phyloP scores from a whole-genome alignment of 306 rosid species.

The Clitoria ternatea region DNA sequence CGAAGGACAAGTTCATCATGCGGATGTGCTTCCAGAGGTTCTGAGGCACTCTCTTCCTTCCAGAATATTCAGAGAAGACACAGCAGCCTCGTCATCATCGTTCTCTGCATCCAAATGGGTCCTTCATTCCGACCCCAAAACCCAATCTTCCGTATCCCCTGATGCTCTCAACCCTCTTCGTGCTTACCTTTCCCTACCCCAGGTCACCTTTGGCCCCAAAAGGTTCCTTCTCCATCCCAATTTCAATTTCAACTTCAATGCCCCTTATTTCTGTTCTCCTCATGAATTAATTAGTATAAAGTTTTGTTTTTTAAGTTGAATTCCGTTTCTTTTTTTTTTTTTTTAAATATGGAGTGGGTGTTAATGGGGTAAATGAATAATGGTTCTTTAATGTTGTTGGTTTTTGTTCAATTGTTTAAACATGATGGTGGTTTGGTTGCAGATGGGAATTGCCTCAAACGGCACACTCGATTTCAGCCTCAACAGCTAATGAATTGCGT shows the following conservation, averaged over 20 bases:
- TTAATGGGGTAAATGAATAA: no score
- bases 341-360: not conserved
- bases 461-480: conserved; percentile 44
- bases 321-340: not conserved
- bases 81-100: conserved; percentile 23
- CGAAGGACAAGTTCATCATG: conserved; percentile 24
- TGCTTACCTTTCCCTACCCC: conserved; percentile 71
- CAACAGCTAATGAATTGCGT: conserved; percentile 89
- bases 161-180: conserved; percentile 75
- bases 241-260: not conserved
- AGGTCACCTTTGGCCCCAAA: conserved; percentile 85
- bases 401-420: not conserved
- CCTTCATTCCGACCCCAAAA: conserved; percentile 43
- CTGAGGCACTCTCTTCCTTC: conserved; percentile 76
- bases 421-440: conserved; percentile 28
- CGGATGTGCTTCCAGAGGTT: conserved; percentile 84
- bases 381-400: no score
- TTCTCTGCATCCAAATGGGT: conserved; percentile 81
- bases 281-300: not conserved
- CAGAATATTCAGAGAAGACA: conserved; percentile 47
- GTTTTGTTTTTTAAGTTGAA: not conserved
- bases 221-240: conserved; percentile 35
- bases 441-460: conserved; percentile 73
- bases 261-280: not conserved
- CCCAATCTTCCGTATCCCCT: conserved; percentile 29